These are phyloP conservation scores for Kodamaea hsintzibuensis DNA, from an alignment of 805 yeast genomes.

Conservation along the genomic window DNA sequence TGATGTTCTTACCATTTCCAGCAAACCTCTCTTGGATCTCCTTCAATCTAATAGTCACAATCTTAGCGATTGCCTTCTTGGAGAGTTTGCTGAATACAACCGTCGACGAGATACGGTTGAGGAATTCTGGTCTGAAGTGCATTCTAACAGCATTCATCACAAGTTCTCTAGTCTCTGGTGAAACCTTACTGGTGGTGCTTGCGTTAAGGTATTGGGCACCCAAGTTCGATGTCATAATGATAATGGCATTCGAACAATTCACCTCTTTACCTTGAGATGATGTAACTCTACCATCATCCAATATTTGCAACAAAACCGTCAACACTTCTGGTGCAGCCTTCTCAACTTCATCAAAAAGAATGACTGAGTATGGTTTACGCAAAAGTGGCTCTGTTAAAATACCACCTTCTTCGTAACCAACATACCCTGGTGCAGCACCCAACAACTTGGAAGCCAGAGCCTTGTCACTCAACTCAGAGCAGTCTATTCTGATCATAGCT, in stretches of 20 bases:
- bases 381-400: constrained; percentile 88
- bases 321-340: constrained; percentile 98
- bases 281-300: constrained; percentile 96
- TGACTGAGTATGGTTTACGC: constrained; percentile 93
- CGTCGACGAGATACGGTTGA: constrained; percentile 92
- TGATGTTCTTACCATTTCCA: constrained; percentile 76
- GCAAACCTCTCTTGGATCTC: constrained; percentile 88
- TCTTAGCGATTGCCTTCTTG: constrained; percentile 87
- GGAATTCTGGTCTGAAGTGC: constrained; percentile 96
- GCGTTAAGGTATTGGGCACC: constrained; percentile 89
- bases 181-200: constrained; percentile 62
- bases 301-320: constrained; percentile 85
- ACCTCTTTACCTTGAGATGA: constrained; percentile 92
- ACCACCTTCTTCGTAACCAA: constrained; percentile 98
- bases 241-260: constrained; percentile 87
- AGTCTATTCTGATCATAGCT: constrained; percentile 96
- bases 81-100: constrained; percentile 92
- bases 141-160: constrained; percentile 83
- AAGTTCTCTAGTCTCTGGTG: constrained; percentile 64
- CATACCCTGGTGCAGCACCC: constrained; percentile 95
- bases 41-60: constrained; percentile 77
- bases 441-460: constrained; percentile 92
- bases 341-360: constrained; percentile 95
- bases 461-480: constrained; percentile 94
- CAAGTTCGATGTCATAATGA: constrained; percentile 95